Evolutionary conservation across 2,329 filamentous ascomycete species (phyloP).

Genomic region (Penicillium glabrum): DNA sequence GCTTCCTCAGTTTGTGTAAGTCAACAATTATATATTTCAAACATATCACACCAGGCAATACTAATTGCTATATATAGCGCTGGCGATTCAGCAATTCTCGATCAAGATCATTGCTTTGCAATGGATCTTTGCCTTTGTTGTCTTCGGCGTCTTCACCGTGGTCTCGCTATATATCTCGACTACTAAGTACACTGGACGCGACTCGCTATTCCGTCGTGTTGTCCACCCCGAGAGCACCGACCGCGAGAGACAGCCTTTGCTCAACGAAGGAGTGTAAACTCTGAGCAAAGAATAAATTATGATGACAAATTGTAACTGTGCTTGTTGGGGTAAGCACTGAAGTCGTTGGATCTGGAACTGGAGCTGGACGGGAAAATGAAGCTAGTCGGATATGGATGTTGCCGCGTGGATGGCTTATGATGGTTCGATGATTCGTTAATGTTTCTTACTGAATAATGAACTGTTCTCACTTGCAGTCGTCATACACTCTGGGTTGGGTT

Average conservation of each 20-base stretch:
- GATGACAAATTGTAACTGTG: neutral
- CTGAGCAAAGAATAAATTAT: neutral
- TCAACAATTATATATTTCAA: neutral
- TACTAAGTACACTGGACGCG: slow-evolving; percentile 35
- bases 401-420: neutral
- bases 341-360: neutral
- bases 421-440: neutral
- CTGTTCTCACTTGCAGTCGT: slow-evolving; percentile 2
- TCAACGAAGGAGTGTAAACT: slow-evolving; percentile 39
- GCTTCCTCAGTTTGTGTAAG: slow-evolving; percentile 68
- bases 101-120: slow-evolving; percentile 74
- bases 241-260: slow-evolving; percentile 54
- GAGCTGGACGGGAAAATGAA: neutral
- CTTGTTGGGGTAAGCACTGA: neutral
- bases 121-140: slow-evolving; percentile 88
- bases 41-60: neutral
- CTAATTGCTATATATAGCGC: slow-evolving; percentile 40
- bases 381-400: neutral
- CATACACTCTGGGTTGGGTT: slow-evolving; percentile 3
- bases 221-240: slow-evolving; percentile 45
- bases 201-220: slow-evolving; percentile 35
- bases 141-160: slow-evolving; percentile 74
- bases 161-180: slow-evolving; percentile 54
- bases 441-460: neutral
- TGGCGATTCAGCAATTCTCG: slow-evolving; percentile 76